phyloP scores from a whole-genome alignment of 139 green algal species.

The Coelastrella sp. region DNA sequence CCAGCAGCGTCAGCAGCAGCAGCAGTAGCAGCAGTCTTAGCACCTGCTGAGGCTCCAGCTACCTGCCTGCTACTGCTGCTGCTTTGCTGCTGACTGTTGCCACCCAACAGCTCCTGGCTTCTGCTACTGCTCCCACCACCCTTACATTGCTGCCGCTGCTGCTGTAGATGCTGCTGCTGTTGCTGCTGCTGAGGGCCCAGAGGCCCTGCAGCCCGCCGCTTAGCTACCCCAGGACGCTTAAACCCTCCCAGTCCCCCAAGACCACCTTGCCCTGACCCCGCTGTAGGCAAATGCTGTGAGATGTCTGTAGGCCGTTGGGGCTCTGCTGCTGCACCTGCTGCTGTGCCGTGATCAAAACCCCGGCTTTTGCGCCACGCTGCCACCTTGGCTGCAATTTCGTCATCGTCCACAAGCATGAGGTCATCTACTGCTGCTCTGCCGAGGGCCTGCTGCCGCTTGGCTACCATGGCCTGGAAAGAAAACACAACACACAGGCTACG shows the following conservation, averaged over 20 bases:
- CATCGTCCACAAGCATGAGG: slow-evolving; percentile 46
- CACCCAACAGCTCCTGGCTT: too few relatives aligned
- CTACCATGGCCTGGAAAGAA: slow-evolving; percentile 27
- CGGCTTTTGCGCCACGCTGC: slow-evolving; percentile 26
- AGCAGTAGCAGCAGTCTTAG: too few relatives aligned
- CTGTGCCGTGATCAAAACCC: not conserved
- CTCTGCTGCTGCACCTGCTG: not conserved
- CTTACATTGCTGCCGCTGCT: too few relatives aligned
- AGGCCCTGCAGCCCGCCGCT: not conserved
- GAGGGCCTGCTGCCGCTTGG: slow-evolving; percentile 45
- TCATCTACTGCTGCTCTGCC: slow-evolving; percentile 44
- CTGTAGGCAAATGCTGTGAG: not conserved
- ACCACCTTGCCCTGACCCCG: not conserved
- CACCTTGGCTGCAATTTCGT: slow-evolving; percentile 31
- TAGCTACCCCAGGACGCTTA: not conserved
- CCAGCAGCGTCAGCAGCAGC: too few relatives aligned
- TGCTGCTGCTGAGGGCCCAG: too few relatives aligned
- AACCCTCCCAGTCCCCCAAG: not conserved
- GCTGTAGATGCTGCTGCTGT: too few relatives aligned
- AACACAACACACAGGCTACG: too few relatives aligned
- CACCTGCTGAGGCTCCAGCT: slow-evolving; percentile 1
- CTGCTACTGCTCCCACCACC: too few relatives aligned
- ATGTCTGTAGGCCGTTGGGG: slow-evolving; percentile 17
- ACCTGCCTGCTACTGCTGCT: not conserved
- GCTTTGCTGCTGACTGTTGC: too few relatives aligned